Base-by-base conservation (phyloP, 2,329 filamentous ascomycete genomes). In the Colletotrichum lupini region DNA sequence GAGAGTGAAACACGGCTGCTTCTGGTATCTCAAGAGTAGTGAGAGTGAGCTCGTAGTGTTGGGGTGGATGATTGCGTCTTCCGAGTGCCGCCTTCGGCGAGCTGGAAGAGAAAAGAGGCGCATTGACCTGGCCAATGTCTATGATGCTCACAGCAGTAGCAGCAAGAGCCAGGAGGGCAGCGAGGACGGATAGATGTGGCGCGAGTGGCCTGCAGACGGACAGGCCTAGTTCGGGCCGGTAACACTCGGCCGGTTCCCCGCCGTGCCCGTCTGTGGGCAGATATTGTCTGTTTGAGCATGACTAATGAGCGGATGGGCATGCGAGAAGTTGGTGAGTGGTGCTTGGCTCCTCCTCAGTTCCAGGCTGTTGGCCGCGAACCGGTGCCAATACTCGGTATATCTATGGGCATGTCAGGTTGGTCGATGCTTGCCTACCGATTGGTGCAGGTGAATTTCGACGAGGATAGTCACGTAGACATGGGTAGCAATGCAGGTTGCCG, bases 201-300 rank as follows among this genome's bases (percentile, higher is more conserved):
- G 19, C 2, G 9, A 14, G 11, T 46, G 46, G 14, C 4, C 30
- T 53, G 49, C 46, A 37, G 46, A 55, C 60, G 46, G 28, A 30
- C 16, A 56, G 24, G 30, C 24, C 42, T 22, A 42, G 24, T 57
- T 61, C 32, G 57, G 12, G 24, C 30, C 37, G 66, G 65, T 53
- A 63, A 22, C n/a, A 24, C 30, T 64, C 66, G 69, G 69, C 37
- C 65, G 58, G 30, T 35, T 60, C 42, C 59, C 59, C 69, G 60
- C 59, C 46, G 8, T 60, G 30, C 53, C 53, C 69, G 60, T 53
- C 46, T 14, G 49, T 56, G 58, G 64, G n/a, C 68, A 72, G 32
- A 70, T 46, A 53, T 59, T 52, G 65, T 49, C 32, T 30, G 59
- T 32, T 16, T 5, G 35, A 11, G 24, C 16, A 19, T 69, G 66